Evolutionary conservation across 768 basidiomycete genomes (phyloP), one percentile per base, ranked within the genome.

Genomic region (Tylopilus sp.): DNA sequence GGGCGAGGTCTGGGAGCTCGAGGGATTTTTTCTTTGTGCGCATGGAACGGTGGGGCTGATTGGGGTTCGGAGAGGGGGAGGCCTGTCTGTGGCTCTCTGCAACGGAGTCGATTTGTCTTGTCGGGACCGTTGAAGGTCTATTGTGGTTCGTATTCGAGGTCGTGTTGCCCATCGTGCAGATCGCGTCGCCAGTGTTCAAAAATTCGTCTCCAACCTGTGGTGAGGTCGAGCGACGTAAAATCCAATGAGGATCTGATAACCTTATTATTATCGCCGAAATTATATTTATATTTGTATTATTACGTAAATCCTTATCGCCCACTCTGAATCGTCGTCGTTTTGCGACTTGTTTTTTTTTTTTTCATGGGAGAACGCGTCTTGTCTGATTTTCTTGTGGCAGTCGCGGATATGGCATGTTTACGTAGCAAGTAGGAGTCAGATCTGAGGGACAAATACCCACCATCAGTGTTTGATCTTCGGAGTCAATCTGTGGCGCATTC

Each of bases 1-100:
- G 69, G 12, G 78, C 78, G 60, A 90, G 81, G 73, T 88, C 87
- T 47, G 87, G 87, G 22, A 90, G 75, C 64, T 90, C 85, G 18
- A 90, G 79, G 0, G 84, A 86, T 63, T 77, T 81, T 70, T 86
- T 87, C 75, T 84, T 88, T 20, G 75, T 73, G 36, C 83, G 75
- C 51, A 88, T 70, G 40, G 85, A 85, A 28, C 74, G 73, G 66
- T 86, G 84, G 1, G 82, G 75, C 61, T 69, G 68, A 52, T 69
- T 68, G 42, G 68, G 63, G 39, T 66, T 66, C 1, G 79, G 75
- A 35, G 76, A 75, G 31, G 69, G 69, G 3, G 75, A 59, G 30
- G 49, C 28, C 28, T 59, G 57, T 48, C 30, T 60, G 48, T 52
- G 58, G 25, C 51, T 40, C 4, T 51, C 43, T 28, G 58, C 40